These are phyloP conservation scores for Asterophora lycoperdoides DNA, from an alignment of 768 basidiomycete genomes.

Conservation along the genomic window DNA sequence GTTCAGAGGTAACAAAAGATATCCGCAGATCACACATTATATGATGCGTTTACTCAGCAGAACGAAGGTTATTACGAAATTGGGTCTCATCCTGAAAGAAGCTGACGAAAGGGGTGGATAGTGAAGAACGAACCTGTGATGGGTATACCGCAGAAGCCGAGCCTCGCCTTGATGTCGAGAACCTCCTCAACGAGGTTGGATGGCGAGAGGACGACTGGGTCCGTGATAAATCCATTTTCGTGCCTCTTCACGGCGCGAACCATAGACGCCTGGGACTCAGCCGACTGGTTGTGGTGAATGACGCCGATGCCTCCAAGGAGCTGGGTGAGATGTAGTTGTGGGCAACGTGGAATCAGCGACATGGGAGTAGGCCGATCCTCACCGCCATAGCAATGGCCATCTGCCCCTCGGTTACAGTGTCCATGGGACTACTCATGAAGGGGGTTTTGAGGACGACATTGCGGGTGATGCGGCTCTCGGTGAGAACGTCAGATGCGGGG, in stretches of 20 bases:
- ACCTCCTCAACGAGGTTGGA: constrained; percentile 80
- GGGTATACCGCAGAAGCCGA: constrained; percentile 96
- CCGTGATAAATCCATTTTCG: constrained; percentile 97
- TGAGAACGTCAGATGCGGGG: constrained; percentile 69
- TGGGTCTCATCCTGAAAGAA: constrained; percentile 43
- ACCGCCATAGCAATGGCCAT: constrained; percentile 95
- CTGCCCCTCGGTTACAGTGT: constrained; percentile 94
- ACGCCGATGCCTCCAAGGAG: constrained; percentile 96
- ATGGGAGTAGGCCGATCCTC: constrained; percentile 28
- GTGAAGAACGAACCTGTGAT: constrained; percentile 76
- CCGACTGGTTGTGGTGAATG: constrained; percentile 92
- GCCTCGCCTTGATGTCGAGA: constrained; percentile 83
- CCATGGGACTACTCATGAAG: constrained; percentile 98
- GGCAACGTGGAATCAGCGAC: constrained; percentile 6
- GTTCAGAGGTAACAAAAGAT: constrained; percentile 36
- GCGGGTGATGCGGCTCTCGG: constrained; percentile 84
- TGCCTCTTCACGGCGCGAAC: constrained; percentile 96
- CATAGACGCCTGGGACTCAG: constrained; percentile 91
- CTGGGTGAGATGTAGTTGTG: constrained; percentile 30
- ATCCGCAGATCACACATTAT: constrained; percentile 72
- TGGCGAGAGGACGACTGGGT: constrained; percentile 87
- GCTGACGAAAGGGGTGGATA: not conserved
- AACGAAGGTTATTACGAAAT: constrained; percentile 79
- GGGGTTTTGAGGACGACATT: constrained; percentile 93
- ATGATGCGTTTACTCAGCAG: constrained; percentile 71